Evolutionary conservation across 345 rosid genomes (phyloP), one percentile per base, ranked within the genome.

Genomic region (Cardamine occulta): DNA sequence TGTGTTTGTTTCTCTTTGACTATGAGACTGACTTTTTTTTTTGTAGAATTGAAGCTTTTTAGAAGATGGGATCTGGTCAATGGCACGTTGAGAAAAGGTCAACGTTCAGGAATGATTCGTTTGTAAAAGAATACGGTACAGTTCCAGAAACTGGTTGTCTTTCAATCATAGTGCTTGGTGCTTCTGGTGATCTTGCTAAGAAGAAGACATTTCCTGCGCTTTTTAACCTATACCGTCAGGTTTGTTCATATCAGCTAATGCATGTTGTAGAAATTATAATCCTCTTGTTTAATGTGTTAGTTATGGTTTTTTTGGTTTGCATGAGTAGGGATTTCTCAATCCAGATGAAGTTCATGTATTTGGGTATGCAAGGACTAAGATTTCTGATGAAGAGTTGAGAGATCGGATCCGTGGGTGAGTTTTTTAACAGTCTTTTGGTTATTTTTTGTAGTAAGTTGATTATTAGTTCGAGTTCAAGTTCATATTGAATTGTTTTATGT

Each of bases 141-240:
- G 86, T 69, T 66, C 57, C 78, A 3, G 99, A 89, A 85, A 83
- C 87, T 49, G 98, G 99, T 29, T 86, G 96, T 80, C 93, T 95
- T 67, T 90, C 98, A 9, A 86, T 96, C 35, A 80, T 90, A 11
- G 91, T 96, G 4, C 96, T 96, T 59, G 99, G 98, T 77, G 98
- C 99, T 23, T 96, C 97, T 32, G 99, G 98, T 76, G 99, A 96
- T 85, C 99, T 96, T 74, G 99, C 99, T 31, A 93, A 96, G 88
- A 96, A 96, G 82, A 96, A 93, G 89, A 96, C 94, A 74, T 96
- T 96, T 74, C 99, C 98, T 73, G 99, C 98, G 3, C 99, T 96
- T 76, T 96, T 96, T 53, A 95, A 97, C 24, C 86, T 96, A 48
- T 96, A 87, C 76, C 89, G 91, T 21, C 94, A 88, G 96, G 99